phyloP scores from a whole-genome alignment of 805 yeast species.

The Metschnikowia continentalis region DNA sequence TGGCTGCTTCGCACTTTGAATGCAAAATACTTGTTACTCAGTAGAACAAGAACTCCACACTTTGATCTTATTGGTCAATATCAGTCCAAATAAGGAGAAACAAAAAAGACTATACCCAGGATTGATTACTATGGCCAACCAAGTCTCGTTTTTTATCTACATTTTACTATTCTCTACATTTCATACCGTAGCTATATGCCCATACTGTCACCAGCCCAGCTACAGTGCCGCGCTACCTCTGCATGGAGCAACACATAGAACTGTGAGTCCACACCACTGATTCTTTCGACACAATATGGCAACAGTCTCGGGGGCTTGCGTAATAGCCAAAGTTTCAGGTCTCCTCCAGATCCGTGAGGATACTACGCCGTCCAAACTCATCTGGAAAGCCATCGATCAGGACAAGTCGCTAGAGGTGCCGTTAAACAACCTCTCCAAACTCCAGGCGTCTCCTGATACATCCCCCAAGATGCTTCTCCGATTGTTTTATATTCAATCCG shows the following conservation, averaged over 20 bases:
- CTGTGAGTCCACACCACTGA: background rate
- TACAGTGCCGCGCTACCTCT: background rate
- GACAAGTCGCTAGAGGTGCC: conserved; percentile 32
- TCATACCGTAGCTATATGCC: background rate
- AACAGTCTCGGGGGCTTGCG: conserved; percentile 48
- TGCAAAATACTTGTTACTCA: no score
- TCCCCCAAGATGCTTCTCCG: conserved; percentile 65
- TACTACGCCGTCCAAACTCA: conserved; percentile 48
- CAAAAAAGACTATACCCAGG: no score
- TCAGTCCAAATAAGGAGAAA: no score
- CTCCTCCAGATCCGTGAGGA: conserved; percentile 55
- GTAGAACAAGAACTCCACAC: no score
- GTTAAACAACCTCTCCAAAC: conserved; percentile 32
- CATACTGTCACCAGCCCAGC: background rate
- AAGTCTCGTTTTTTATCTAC: no score
- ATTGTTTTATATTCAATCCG: conserved; percentile 44
- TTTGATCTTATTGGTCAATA: no score
- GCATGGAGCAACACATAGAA: background rate
- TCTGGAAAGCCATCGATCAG: conserved; percentile 57
- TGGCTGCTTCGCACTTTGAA: no score
- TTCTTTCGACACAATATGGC: conserved; percentile 12
- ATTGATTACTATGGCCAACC: no score
- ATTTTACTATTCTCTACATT: no score
- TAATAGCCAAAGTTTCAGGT: conserved; percentile 52
- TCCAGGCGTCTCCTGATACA: conserved; percentile 68